phyloP scores from a whole-genome alignment of 148 eudicot genomes.

The Tetragonia tetragonoides region DNA sequence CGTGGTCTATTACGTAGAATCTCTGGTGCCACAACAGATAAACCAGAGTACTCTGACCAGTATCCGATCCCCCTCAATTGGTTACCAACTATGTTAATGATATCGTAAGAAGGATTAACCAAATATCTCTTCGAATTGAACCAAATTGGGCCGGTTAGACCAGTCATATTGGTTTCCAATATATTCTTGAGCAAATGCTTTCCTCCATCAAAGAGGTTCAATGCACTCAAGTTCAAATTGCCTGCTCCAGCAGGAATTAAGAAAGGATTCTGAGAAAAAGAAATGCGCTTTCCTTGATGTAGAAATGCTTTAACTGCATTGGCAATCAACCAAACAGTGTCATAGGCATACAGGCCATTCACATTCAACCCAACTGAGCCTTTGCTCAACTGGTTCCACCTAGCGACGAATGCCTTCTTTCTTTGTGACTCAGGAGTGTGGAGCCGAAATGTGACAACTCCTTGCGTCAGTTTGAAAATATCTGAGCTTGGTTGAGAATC shows the following conservation, averaged over 20 bases:
- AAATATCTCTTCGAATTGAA: constrained; percentile 27
- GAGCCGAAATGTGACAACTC: constrained; percentile 56
- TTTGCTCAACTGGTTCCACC: constrained; percentile 38
- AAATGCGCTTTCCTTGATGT: constrained; percentile 40
- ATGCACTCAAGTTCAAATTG: constrained; percentile 38
- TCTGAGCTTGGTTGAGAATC: constrained; percentile 38
- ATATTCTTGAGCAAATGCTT: constrained; percentile 34
- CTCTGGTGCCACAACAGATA: constrained; percentile 45
- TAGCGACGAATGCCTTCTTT: constrained; percentile 35
- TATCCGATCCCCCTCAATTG: constrained; percentile 37
- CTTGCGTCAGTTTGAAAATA: constrained; percentile 28
- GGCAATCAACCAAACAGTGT: constrained; percentile 67
- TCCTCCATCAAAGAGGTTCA: constrained; percentile 57
- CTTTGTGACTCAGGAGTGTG: constrained; percentile 51
- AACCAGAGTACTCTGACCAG: constrained; percentile 52
- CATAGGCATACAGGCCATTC: constrained; percentile 60
- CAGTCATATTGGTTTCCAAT: constrained; percentile 33
- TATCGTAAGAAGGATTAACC: constrained; percentile 43
- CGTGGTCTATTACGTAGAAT: constrained; percentile 25
- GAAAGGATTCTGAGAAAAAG: constrained; percentile 44
- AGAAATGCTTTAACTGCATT: constrained; percentile 42
- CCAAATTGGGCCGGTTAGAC: constrained; percentile 39
- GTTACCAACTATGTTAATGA: constrained; percentile 38
- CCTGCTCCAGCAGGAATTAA: constrained; percentile 35
- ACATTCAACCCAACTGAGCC: constrained; percentile 44